Conservation (phyloP, 2,329 filamentous ascomycete species). For the Cadophora sp. region DNA sequence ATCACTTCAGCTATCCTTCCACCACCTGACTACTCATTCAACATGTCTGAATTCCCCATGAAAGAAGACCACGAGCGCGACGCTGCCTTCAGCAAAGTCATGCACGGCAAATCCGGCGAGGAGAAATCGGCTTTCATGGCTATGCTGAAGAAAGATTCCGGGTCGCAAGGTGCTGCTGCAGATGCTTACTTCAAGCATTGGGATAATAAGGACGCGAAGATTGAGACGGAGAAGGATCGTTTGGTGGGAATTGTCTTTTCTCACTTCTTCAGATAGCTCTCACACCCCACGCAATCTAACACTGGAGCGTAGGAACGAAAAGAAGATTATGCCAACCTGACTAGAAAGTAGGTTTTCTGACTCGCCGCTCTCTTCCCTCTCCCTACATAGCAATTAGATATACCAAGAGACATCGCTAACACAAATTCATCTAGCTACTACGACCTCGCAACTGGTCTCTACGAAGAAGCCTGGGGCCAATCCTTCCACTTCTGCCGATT, state of each 20-base stretch:
- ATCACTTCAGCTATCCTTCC: not conserved
- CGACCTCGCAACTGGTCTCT: slow-evolving; percentile 93
- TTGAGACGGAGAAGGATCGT: slow-evolving; percentile 83
- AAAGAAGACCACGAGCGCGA: slow-evolving; percentile 81
- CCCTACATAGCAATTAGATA: not conserved
- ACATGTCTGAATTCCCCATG: slow-evolving; percentile 30
- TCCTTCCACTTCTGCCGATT: slow-evolving; percentile 99
- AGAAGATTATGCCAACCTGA: slow-evolving; percentile 80
- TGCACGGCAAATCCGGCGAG: slow-evolving; percentile 76
- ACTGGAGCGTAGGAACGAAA: slow-evolving; percentile 6
- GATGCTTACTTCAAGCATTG: slow-evolving; percentile 97
- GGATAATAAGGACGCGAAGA: slow-evolving; percentile 80
- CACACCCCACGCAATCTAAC: not conserved
- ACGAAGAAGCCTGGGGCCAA: slow-evolving; percentile 96
- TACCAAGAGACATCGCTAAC: slow-evolving; percentile 16
- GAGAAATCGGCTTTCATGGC: slow-evolving; percentile 76
- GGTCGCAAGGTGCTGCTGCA: slow-evolving; percentile 79
- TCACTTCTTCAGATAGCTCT: not conserved
- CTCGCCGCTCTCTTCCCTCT: not conserved
- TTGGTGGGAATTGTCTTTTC: slow-evolving; percentile 61
- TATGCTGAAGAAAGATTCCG: slow-evolving; percentile 82
- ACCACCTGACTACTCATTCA: not conserved
- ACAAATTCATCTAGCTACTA: slow-evolving; percentile 72
- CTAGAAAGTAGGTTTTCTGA: slow-evolving; percentile 75
- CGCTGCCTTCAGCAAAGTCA: slow-evolving; percentile 86